phyloP scores from a whole-genome alignment of 345 rosid genomes.

The Eucalyptus cladocalyx region DNA sequence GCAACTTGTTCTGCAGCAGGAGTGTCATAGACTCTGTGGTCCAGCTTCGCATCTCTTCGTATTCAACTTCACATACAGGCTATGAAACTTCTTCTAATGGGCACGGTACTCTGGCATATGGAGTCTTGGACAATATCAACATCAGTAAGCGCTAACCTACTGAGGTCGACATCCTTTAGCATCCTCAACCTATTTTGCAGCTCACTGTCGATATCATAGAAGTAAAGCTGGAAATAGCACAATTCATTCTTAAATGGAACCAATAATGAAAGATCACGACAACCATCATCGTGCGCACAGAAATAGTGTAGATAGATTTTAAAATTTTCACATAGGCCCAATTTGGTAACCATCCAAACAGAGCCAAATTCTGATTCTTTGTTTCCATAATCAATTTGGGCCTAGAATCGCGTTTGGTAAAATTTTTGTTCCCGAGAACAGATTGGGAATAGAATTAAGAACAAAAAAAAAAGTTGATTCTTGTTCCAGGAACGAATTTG shows the following conservation, averaged over 20 bases:
- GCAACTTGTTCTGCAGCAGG: background rate
- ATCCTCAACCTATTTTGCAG: background rate
- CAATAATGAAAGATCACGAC: background rate
- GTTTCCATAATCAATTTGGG: too few species aligned
- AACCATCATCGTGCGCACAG: background rate
- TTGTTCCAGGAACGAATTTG: too few species aligned
- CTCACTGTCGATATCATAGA: background rate
- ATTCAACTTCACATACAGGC: background rate
- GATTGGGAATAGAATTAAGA: too few species aligned
- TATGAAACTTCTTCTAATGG: background rate
- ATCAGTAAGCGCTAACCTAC: background rate
- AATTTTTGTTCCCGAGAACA: too few species aligned
- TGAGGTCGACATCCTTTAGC: background rate
- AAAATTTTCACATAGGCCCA: too few species aligned
- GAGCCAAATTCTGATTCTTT: too few species aligned
- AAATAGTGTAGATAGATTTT: too few species aligned
- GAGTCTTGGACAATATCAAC: background rate
- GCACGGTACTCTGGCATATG: background rate
- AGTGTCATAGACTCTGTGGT: background rate
- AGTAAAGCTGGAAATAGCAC: background rate
- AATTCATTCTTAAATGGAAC: background rate
- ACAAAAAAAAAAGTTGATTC: too few species aligned
- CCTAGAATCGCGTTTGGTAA: too few species aligned
- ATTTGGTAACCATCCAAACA: too few species aligned
- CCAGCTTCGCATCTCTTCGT: background rate